Base-by-base conservation (phyloP, 371 early-diverging fungal genomes). In the Circinella umbellata region DNA sequence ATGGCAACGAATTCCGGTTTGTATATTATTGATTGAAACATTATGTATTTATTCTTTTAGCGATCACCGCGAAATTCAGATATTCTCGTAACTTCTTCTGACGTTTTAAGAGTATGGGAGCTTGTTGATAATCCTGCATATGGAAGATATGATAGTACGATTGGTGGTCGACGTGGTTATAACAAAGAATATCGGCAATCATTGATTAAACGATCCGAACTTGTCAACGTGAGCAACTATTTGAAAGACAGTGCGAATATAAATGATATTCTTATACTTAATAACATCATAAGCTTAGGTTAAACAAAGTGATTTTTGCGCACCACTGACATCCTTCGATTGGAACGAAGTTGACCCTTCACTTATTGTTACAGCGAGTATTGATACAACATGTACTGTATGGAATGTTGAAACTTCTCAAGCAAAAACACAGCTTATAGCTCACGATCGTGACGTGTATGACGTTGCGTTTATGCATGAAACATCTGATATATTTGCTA, bases 361-460 rank as follows among this genome's bases (percentile, higher is more conserved):
- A 20, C 71, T 96, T 48, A 84, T 94, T 63, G 95, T 97, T 10
- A 96, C 99, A 3, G 90, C 94, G 38, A 93, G 94, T 67, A 94
- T 98, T 57, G 98, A 99, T 74, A 99, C 99, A 0, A 99, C 99
- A 13, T 99, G 99, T 76, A 97, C 98, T 3, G 93, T 98, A 3
- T 99, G 99, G 99, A 95, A 98, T 73, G 88, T 98, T 10, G 93
- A 93, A 67, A 94, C 95, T 10, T 90, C 88, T 61, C 95, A 96
- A 80, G 94, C 95, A 38, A 99, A 96, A 74, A 97, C 99, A 3
- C 98, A 98, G 73, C 85, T 99, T 53, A 98, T 99, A 81, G 98
- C 98, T 0, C 99, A 99, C 77, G 99, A 99, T 77, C 89, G 91
- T 69, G 97, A 98, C 70, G 98, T 99, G 11, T 98, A 91, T 80